Evolutionary conservation across 352 stramenopile genomes (phyloP).

Genomic region (Pythium rhizo-oryzae): DNA sequence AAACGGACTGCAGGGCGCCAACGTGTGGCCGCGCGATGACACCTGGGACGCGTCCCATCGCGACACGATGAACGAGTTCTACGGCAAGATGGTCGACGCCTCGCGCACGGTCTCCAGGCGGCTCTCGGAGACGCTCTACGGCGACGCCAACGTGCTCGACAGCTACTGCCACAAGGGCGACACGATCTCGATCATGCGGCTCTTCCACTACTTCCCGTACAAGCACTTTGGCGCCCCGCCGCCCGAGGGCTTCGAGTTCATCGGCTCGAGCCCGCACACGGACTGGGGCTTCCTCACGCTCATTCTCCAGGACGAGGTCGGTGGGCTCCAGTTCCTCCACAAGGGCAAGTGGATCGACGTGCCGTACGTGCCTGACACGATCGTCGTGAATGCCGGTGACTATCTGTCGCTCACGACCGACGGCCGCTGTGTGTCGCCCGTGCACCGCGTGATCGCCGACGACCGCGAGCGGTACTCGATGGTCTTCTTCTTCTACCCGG

Average conservation of each 20-base stretch:
- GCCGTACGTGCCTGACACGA: conserved; percentile 65
- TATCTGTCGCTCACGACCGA: conserved; percentile 78
- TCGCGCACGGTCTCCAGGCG: conserved; percentile 52
- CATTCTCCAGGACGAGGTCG: conserved; percentile 77
- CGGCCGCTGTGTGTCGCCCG: conserved; percentile 63
- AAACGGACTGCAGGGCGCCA: conserved; percentile 70
- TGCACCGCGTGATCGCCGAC: conserved; percentile 76
- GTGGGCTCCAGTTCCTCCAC: conserved; percentile 75
- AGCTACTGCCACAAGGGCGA: conserved; percentile 62
- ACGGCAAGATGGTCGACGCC: conserved; percentile 50
- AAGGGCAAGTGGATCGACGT: conserved; percentile 74
- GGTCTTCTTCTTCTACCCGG: conserved; percentile 87
- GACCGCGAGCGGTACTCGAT: conserved; percentile 80
- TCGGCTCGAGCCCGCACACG: conserved; percentile 83
- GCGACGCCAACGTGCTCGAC: conserved; percentile 52
- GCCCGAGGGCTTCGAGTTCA: conserved; percentile 64
- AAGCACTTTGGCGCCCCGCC: conserved; percentile 45
- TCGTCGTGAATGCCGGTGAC: conserved; percentile 83
- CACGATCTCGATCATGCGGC: conserved; percentile 85
- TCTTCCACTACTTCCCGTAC: conserved; percentile 89
- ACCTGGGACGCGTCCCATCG: conserved; percentile 42
- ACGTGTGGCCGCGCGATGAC: conserved; percentile 60
- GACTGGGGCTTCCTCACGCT: conserved; percentile 87
- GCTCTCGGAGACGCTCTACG: conserved; percentile 59
- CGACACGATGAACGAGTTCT: conserved; percentile 58